Conservation (phyloP, 805 yeast species). For the Saturnispora dispora region DNA sequence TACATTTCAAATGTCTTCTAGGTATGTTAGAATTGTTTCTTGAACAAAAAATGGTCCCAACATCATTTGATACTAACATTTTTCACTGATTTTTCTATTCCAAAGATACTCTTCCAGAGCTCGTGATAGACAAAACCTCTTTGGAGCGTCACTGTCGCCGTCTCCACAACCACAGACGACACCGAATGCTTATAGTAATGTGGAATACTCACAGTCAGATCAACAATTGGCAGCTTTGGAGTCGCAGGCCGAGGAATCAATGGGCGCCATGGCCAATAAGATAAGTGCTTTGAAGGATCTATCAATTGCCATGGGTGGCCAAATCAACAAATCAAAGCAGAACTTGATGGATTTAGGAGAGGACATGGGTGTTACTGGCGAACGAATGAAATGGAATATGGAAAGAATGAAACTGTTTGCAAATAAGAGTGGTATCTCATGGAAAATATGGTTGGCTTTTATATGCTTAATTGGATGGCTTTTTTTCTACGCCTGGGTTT, state of each 20-base stretch:
- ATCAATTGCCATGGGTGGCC: constrained; percentile 53
- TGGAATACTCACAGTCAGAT: constrained; percentile 36
- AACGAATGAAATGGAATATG: constrained; percentile 43
- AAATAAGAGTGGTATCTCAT: constrained; percentile 50
- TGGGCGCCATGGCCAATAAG: constrained; percentile 44
- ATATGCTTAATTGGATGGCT: constrained; percentile 37
- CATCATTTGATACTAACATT: not conserved
- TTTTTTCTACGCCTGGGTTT: constrained; percentile 34
- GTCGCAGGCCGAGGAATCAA: constrained; percentile 55
- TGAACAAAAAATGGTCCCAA: too few relatives aligned
- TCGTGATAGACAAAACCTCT: constrained; percentile 8
- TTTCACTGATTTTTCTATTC: not conserved
- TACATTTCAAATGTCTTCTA: constrained; percentile 13
- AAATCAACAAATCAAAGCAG: constrained; percentile 35
- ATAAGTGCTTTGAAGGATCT: constrained; percentile 47
- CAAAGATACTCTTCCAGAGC: constrained; percentile 5
- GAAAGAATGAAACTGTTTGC: constrained; percentile 56
- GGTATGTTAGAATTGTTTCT: constrained; percentile 11
- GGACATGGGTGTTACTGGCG: constrained; percentile 28
- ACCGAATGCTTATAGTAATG: constrained; percentile 33
- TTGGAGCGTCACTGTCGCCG: constrained; percentile 6
- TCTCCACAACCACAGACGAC: constrained; percentile 21
- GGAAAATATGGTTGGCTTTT: constrained; percentile 51
- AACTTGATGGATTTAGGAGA: constrained; percentile 21
- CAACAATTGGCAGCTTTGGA: constrained; percentile 51